Evolutionary conservation across 306 rosid genomes (phyloP).

Genomic region (Lagenaria siceraria): DNA sequence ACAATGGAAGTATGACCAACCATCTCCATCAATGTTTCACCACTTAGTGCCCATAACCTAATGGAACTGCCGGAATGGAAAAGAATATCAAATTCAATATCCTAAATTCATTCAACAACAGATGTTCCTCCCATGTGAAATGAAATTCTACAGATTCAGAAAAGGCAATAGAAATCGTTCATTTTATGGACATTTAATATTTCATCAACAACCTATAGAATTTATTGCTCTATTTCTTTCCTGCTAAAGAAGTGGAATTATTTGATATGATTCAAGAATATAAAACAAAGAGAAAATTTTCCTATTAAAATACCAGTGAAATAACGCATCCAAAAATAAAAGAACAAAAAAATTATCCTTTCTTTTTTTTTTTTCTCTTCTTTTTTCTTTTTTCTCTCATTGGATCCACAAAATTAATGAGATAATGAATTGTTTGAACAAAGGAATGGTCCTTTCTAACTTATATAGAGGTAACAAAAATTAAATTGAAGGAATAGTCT

Average conservation of each 20-base stretch:
- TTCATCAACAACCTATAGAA: background rate
- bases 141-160: background rate
- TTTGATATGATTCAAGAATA: background rate
- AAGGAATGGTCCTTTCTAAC: background rate
- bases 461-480: background rate
- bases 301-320: background rate
- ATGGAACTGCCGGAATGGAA: slow-evolving; percentile 35
- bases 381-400: too few relatives aligned
- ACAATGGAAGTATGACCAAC: slow-evolving; percentile 88
- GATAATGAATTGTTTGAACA: too few relatives aligned
- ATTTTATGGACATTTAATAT: background rate
- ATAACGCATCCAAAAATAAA: background rate
- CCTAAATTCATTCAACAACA: background rate
- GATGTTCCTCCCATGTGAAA: background rate
- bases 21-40: slow-evolving; percentile 79
- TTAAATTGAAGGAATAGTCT: background rate
- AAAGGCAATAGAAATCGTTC: background rate
- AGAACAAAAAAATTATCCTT: too few relatives aligned
- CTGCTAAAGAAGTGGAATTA: background rate
- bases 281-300: background rate
- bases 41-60: slow-evolving; percentile 78
- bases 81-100: background rate
- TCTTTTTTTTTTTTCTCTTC: too few relatives aligned
- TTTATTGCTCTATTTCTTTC: background rate
- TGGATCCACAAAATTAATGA: too few relatives aligned